Percentiles rank a stretch among this genome's conserved stretches.
Evolutionary conservation across 129 eudicot genomes (phyloP).

Genomic region (Cynara cardunculus): DNA sequence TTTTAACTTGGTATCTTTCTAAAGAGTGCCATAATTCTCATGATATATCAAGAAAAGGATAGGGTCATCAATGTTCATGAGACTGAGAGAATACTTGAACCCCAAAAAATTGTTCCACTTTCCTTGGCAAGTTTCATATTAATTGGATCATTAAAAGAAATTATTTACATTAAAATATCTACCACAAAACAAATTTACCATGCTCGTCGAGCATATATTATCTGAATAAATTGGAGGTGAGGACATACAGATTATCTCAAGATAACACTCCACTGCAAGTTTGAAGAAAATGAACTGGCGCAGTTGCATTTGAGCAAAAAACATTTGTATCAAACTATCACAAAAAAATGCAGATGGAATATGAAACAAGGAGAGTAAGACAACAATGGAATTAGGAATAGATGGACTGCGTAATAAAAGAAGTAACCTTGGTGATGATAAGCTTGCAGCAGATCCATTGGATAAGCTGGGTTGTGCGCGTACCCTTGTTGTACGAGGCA

Average conservation of each 20-base stretch:
- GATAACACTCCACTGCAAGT: neutral
- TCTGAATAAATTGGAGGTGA: neutral
- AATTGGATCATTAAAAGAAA: no score
- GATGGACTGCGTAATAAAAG: no score
- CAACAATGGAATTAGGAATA: neutral
- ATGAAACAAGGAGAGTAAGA: neutral
- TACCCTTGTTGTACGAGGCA: constrained; percentile 40
- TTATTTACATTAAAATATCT: no score
- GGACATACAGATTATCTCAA: neutral
- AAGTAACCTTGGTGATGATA: constrained; percentile 55
- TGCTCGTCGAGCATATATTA: neutral
- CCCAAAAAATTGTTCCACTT: no score
- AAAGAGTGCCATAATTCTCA: no score
- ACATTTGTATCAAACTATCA: neutral
- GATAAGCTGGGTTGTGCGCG: constrained; percentile 47
- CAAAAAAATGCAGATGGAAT: neutral
- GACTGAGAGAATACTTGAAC: no score
- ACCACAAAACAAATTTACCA: no score
- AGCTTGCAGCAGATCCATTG: constrained; percentile 54
- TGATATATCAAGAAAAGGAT: no score
- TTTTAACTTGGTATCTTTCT: neutral
- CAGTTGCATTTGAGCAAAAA: neutral
- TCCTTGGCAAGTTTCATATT: no score
- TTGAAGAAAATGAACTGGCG: neutral
- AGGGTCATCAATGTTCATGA: no score